These are phyloP conservation scores for Ambrosia artemisiifolia DNA, from an alignment of 129 eudicot species.

Conservation along the genomic window DNA sequence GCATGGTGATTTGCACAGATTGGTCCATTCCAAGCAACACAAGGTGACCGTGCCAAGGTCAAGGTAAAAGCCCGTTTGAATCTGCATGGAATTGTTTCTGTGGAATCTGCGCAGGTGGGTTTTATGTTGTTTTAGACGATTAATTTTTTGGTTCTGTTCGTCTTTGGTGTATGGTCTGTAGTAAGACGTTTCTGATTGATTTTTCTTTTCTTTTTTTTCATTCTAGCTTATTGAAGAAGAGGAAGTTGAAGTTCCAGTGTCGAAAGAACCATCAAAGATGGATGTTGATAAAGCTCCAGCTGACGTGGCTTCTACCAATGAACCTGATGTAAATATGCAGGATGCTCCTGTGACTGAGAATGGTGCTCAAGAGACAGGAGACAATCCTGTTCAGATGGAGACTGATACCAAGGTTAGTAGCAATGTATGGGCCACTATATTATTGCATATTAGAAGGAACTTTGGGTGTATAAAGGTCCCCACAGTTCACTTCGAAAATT, in stretches of 20 bases:
- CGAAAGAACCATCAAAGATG: conserved; percentile 67
- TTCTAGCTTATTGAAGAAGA: conserved; percentile 88
- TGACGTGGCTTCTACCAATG: conserved; percentile 44
- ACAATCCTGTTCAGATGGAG: conserved; percentile 69
- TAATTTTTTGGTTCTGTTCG: neutral
- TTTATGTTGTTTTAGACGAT: neutral
- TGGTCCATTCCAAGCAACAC: conserved; percentile 85
- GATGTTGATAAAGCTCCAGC: conserved; percentile 61
- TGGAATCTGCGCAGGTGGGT: conserved; percentile 84
- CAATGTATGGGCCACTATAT: neutral
- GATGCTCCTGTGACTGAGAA: conserved; percentile 74
- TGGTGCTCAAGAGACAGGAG: conserved; percentile 60
- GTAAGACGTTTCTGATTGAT: neutral
- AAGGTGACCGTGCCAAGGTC: conserved; percentile 67
- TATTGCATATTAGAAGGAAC: neutral
- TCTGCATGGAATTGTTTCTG: conserved; percentile 80
- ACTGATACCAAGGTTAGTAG: conserved; percentile 70
- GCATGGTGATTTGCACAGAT: conserved; percentile 43
- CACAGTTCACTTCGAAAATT: neutral
- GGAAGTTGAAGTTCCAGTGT: conserved; percentile 73
- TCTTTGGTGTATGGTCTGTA: neutral
- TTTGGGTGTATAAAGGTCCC: neutral
- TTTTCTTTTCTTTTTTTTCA: neutral
- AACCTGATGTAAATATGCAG: conserved; percentile 79
- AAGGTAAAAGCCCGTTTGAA: conserved; percentile 79